These are phyloP conservation scores for Botryosphaeria dothidea DNA, from an alignment of 2,329 filamentous ascomycete genomes.

Conservation along the genomic window DNA sequence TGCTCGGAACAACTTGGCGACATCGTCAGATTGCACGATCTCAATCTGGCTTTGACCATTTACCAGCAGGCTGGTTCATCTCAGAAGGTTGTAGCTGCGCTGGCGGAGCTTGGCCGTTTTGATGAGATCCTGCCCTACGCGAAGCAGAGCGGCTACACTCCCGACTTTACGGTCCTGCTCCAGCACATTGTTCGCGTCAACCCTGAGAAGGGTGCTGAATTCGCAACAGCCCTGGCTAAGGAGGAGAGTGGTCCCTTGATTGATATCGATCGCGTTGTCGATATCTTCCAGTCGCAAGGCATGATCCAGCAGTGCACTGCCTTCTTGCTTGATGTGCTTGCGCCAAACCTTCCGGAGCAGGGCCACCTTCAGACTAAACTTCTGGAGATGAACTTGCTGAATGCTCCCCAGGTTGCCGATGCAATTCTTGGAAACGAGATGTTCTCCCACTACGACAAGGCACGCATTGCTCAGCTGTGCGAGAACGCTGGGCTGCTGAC, in stretches of 20 bases:
- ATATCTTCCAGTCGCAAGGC: conserved; percentile 96
- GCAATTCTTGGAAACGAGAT: conserved; percentile 98
- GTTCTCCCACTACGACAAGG: conserved; percentile 95
- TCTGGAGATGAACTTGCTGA: conserved; percentile 96
- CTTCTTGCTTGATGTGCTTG: conserved; percentile 94
- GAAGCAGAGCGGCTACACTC: conserved; percentile 80
- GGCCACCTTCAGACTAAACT: conserved; percentile 90
- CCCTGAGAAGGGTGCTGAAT: conserved; percentile 91
- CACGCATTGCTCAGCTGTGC: conserved; percentile 84
- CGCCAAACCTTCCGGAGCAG: conserved; percentile 93
- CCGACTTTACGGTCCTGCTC: conserved; percentile 90
- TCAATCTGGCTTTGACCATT: conserved; percentile 82
- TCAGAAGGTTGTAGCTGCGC: conserved; percentile 91
- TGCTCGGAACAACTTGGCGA: conserved; percentile 97
- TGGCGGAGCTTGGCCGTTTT: conserved; percentile 94
- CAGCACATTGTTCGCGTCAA: conserved; percentile 91
- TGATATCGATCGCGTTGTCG: conserved; percentile 90
- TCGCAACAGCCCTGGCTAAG: conserved; percentile 88
- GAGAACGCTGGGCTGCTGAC: conserved; percentile 80
- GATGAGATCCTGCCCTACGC: conserved; percentile 95
- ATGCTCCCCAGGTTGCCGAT: conserved; percentile 95
- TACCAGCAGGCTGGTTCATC: conserved; percentile 89
- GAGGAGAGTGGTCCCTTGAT: conserved; percentile 84
- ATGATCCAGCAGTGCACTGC: conserved; percentile 98
- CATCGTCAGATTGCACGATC: conserved; percentile 84